Percentiles rank a stretch among this genome's conserved stretches.
These are phyloP conservation scores for Gryganskiella cystojenkinii DNA, from an alignment of 192 early-diverging fungal genomes.

Conservation along the genomic window DNA sequence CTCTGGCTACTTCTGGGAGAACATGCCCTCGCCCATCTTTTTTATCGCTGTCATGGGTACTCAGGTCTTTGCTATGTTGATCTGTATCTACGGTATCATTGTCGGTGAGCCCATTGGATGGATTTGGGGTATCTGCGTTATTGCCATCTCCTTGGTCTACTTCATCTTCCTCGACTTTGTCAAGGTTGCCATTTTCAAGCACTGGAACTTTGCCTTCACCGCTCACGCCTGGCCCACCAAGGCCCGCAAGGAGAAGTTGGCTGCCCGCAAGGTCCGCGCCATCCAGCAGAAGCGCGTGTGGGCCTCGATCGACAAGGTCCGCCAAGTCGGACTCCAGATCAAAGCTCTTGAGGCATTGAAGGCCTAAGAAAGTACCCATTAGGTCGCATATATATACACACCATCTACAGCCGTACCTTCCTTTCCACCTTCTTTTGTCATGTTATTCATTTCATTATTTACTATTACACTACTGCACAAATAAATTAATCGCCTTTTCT, in stretches of 20 bases:
- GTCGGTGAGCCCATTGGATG: conserved; percentile 73
- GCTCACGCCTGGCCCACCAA: conserved; percentile 84
- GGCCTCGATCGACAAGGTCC: conserved; percentile 54
- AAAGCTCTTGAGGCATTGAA: conserved; percentile 50
- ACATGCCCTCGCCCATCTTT: conserved; percentile 84
- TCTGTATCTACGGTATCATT: conserved; percentile 77
- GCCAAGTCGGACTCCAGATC: conserved; percentile 48
- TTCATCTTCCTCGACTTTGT: conserved; percentile 90
- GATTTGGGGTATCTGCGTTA: conserved; percentile 77
- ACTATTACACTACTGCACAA: no score
- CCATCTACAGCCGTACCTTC: no score
- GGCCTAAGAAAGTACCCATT: background rate
- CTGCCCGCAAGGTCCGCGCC: conserved; percentile 57
- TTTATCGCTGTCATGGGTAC: conserved; percentile 86
- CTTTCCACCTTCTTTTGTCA: no score
- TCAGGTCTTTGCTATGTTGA: conserved; percentile 90
- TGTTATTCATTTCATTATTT: no score
- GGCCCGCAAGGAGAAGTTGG: conserved; percentile 70
- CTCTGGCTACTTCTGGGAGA: conserved; percentile 88
- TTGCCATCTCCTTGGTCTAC: conserved; percentile 82
- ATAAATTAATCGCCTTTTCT: no score
- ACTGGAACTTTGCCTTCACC: conserved; percentile 93
- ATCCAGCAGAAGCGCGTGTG: conserved; percentile 60
- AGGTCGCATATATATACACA: no score
- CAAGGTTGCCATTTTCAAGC: conserved; percentile 87